phyloP scores from a whole-genome alignment of 2,329 filamentous ascomycete genomes.

The Claviceps fusiformis region DNA sequence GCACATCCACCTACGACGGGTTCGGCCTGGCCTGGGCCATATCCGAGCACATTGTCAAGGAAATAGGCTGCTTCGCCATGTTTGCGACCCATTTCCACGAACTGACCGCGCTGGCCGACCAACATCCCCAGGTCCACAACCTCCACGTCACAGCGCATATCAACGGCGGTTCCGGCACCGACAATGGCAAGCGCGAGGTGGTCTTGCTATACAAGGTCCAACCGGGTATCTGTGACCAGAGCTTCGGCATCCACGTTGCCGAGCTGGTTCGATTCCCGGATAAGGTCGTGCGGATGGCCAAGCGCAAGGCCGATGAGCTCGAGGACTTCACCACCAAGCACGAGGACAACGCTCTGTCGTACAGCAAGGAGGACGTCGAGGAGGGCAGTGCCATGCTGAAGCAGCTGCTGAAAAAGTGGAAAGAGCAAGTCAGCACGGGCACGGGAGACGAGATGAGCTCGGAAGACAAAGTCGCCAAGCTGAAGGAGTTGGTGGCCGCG shows the following conservation, averaged over 20 bases:
- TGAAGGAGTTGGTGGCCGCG: conserved; percentile 65
- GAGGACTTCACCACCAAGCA: conserved; percentile 86
- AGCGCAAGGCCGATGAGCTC: conserved; percentile 92
- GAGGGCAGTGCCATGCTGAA: conserved; percentile 79
- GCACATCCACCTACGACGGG: conserved; percentile 94
- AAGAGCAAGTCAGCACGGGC: conserved; percentile 52
- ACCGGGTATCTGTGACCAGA: conserved; percentile 90
- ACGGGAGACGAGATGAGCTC: conserved; percentile 44
- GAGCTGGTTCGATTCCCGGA: conserved; percentile 92
- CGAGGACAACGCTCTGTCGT: conserved; percentile 44
- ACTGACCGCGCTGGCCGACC: conserved; percentile 77
- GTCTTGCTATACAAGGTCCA: conserved; percentile 95
- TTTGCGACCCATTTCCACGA: conserved; percentile 99
- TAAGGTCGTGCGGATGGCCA: conserved; percentile 98
- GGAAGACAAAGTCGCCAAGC: conserved; percentile 62
- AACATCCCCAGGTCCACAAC: conserved; percentile 78
- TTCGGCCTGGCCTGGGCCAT: conserved; percentile 99
- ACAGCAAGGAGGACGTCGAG: conserved; percentile 76
- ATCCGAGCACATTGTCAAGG: conserved; percentile 89
- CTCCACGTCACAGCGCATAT: conserved; percentile 95
- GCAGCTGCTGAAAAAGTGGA: conserved; percentile 72
- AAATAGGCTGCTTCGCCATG: conserved; percentile 86
- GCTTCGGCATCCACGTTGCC: conserved; percentile 95
- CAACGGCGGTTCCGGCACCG: conserved; percentile 34
- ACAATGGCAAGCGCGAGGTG: conserved; percentile 58